These are phyloP conservation scores for Kernera saxatilis DNA, from an alignment of 345 rosid species.

Conservation along the genomic window DNA sequence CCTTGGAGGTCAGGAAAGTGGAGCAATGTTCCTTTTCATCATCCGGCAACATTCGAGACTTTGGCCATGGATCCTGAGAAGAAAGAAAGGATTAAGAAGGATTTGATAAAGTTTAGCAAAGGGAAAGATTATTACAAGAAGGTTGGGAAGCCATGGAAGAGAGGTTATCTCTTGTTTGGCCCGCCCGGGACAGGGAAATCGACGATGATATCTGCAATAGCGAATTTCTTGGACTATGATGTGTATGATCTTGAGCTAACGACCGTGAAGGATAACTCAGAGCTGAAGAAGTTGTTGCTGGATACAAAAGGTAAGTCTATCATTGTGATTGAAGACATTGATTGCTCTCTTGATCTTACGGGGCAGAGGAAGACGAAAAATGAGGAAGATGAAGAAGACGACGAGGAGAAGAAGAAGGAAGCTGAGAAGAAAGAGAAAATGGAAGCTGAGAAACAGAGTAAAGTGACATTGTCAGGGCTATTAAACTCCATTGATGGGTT, in stretches of 20 bases:
- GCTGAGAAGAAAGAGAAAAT: neutral
- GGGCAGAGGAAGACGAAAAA: slow-evolving; percentile 25
- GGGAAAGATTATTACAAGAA: slow-evolving; percentile 52
- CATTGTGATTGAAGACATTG: slow-evolving; percentile 57
- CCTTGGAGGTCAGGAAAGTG: slow-evolving; percentile 24
- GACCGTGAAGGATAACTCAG: slow-evolving; percentile 45
- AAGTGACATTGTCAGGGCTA: slow-evolving; percentile 47
- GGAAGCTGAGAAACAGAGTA: slow-evolving; percentile 15
- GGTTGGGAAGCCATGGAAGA: slow-evolving; percentile 74
- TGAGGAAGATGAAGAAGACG: slow-evolving; percentile 10
- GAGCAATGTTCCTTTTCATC: slow-evolving; percentile 40
- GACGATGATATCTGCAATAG: slow-evolving; percentile 64
- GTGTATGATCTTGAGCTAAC: slow-evolving; percentile 77
- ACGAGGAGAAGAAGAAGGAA: slow-evolving; percentile 4
- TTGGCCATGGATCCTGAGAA: slow-evolving; percentile 53
- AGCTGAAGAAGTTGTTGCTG: slow-evolving; percentile 47
- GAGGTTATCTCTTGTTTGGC: slow-evolving; percentile 38
- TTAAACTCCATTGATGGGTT: slow-evolving; percentile 48
- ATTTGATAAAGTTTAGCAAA: slow-evolving; percentile 42
- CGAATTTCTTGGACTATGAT: slow-evolving; percentile 59
- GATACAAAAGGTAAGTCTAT: slow-evolving; percentile 49
- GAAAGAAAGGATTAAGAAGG: slow-evolving; percentile 48
- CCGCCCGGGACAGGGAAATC: slow-evolving; percentile 68
- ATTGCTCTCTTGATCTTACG: slow-evolving; percentile 27
- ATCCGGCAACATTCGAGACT: slow-evolving; percentile 56